Conservation (phyloP, 1,139 yeast species). For the Saccharomyces hybrid region DNA sequence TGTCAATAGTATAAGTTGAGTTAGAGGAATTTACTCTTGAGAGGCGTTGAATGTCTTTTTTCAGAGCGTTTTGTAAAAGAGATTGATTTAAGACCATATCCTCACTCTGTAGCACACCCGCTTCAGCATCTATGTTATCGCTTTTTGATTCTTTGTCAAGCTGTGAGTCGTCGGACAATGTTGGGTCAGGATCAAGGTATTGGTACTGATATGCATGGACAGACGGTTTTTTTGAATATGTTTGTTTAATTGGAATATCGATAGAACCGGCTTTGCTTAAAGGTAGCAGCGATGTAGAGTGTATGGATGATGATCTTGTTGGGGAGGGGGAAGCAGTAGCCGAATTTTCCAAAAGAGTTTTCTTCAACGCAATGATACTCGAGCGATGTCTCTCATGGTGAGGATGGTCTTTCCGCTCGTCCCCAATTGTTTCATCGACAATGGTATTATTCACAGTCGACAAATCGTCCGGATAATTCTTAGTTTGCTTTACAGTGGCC, state of each 20-base stretch:
- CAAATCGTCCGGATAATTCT: constrained; percentile 1
- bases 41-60: constrained; percentile 17
- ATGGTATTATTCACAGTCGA: neutral
- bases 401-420: neutral
- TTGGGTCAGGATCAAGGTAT: constrained; percentile 6
- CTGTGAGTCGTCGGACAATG: neutral
- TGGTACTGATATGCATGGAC: constrained; percentile 12
- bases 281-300: constrained; percentile 2
- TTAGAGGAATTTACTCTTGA: constrained; percentile 10
- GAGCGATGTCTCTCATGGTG: constrained; percentile 6
- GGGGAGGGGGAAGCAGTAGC: constrained; percentile 7
- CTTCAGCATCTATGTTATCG: constrained; percentile 16
- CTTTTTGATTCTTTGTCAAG: constrained; percentile 1
- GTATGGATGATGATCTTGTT: constrained; percentile 7
- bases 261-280: constrained; percentile 5
- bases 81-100: constrained; percentile 24
- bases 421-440: neutral
- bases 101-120: constrained; percentile 19
- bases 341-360: constrained; percentile 10
- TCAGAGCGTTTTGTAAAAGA: constrained; percentile 16
- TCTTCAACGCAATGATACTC: constrained; percentile 22
- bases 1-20: constrained; percentile 6
- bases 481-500: constrained; percentile 21
- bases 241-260: constrained; percentile 2
- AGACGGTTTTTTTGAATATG: neutral